Evolutionary conservation across 495 filamentous ascomycete species (phyloP), one percentile per base, ranked within the genome.

Genomic region (Xylaria grammica): DNA sequence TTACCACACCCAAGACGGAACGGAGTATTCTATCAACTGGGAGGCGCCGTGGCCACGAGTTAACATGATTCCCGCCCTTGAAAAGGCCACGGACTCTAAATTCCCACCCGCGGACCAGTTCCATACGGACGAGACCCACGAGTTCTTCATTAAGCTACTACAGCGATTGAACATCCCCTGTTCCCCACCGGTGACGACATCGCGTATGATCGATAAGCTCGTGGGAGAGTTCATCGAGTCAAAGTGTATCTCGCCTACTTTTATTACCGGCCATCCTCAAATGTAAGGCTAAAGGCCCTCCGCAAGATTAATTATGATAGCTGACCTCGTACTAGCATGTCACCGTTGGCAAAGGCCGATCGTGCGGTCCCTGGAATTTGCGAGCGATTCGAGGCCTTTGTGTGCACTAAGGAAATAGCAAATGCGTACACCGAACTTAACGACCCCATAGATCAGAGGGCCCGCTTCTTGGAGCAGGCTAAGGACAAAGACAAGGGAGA

Each of bases 341-440:
- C 91, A 20, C 95, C 95, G 4, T 84, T 98, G 30, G 96, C 95
- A 82, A 98, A 99, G 84, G 92, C 91, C 78, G 91, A 97, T 79
- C 91, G 96, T 64, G 71, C 80, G 63, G 84, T 87, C 65, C 83
- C 87, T 50, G 96, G 96, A 69, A 86, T 99, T 15, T 97, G 93
- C 75, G 95, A 99, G 80, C 89, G 96, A 58, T 97, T 97, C 79
- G 95, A 99, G 79, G 93, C 91, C 20, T 99, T 99, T 72, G 96
- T 97, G 32, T 93, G 91, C 85, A 97, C 92, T 84, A 97, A 97
- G 85, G 93, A 97, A 75, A 96, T 97, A 67, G 88, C 87, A 65
- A 97, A 98, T 71, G 93, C 94, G 2, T 98, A 98, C 81, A 99
- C 95, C 15, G 95, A 98, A 84, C 87, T 98, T 82, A 98, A 99